Conservation (phyloP, 441 rosid species). For the Biscutella laevigata region DNA sequence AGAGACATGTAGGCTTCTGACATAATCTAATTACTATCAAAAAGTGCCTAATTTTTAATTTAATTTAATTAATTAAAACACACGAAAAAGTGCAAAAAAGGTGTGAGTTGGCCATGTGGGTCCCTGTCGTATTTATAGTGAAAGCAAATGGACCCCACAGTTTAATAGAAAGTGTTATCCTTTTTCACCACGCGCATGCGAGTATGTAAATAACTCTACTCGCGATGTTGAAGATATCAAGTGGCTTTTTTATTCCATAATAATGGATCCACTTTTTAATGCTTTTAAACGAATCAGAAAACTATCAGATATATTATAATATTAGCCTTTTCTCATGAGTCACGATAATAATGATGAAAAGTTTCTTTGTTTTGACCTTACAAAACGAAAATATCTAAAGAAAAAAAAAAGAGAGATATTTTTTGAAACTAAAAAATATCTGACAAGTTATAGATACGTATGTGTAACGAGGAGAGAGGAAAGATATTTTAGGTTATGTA, state of each 20-base stretch:
- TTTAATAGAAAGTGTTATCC: too few species aligned
- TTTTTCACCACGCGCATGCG: slow-evolving; percentile 1
- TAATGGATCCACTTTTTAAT: not conserved
- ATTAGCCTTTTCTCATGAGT: not conserved
- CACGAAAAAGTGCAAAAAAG: slow-evolving; percentile 16
- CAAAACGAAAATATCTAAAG: slow-evolving; percentile 9
- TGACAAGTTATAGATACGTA: slow-evolving; percentile 19
- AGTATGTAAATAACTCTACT: not conserved
- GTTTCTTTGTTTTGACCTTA: slow-evolving; percentile 19
- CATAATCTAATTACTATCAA: slow-evolving; percentile 42
- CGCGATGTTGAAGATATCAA: slow-evolving; percentile 11
- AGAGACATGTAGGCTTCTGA: slow-evolving; percentile 31
- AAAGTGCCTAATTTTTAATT: slow-evolving; percentile 41
- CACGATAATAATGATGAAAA: not conserved
- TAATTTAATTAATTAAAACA: not conserved
- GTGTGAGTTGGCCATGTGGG: slow-evolving; percentile 18
- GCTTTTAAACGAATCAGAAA: slow-evolving; percentile 21
- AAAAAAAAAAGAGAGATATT: not conserved
- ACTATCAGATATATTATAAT: not conserved
- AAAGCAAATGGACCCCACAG: slow-evolving; percentile 19
- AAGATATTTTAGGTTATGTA: too few species aligned
- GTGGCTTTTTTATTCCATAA: not conserved
- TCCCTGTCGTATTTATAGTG: slow-evolving; percentile 26
- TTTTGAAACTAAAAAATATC: slow-evolving; percentile 15
- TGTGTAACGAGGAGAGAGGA: not conserved